Evolutionary conservation across 768 basidiomycete species (phyloP).

Genomic region (Phanerochaete carnosa): DNA sequence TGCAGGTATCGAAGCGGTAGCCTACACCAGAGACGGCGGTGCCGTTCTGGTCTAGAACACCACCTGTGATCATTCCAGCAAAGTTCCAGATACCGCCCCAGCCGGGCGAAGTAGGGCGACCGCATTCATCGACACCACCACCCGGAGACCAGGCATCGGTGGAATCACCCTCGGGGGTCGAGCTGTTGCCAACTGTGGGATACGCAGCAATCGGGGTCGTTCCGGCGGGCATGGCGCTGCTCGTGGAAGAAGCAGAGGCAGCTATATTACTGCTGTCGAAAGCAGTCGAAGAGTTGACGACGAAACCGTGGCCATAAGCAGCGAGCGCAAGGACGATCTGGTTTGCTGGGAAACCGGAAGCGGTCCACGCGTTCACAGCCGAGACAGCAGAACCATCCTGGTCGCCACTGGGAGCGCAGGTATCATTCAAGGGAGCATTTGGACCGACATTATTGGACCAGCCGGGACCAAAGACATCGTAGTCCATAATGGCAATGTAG

Average conservation of each 20-base stretch:
- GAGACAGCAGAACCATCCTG: constrained; percentile 76
- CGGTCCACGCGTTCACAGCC: constrained; percentile 72
- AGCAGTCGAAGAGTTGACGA: constrained; percentile 34
- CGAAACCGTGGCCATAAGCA: constrained; percentile 76
- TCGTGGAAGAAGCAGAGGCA: neutral
- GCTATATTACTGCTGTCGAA: constrained; percentile 26
- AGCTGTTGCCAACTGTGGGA: constrained; percentile 43
- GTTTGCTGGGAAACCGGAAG: constrained; percentile 72
- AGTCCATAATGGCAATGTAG: constrained; percentile 66
- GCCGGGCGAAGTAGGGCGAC: constrained; percentile 31
- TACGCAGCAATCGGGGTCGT: constrained; percentile 38
- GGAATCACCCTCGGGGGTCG: constrained; percentile 41
- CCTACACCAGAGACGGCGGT: constrained; percentile 44
- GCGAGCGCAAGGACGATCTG: constrained; percentile 85
- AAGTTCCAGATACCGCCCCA: constrained; percentile 56
- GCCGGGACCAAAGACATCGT: constrained; percentile 51
- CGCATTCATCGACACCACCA: constrained; percentile 28
- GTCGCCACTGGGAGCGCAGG: constrained; percentile 56
- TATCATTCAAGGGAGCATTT: constrained; percentile 83
- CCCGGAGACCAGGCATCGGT: constrained; percentile 24
- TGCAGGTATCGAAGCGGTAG: constrained; percentile 35
- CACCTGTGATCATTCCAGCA: constrained; percentile 54
- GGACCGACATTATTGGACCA: constrained; percentile 62
- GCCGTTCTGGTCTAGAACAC: constrained; percentile 50
- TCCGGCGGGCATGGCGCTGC: constrained; percentile 14